These are phyloP conservation scores for Ceratocystis ficicola DNA, from an alignment of 2,329 filamentous ascomycete genomes.

Conservation along the genomic window DNA sequence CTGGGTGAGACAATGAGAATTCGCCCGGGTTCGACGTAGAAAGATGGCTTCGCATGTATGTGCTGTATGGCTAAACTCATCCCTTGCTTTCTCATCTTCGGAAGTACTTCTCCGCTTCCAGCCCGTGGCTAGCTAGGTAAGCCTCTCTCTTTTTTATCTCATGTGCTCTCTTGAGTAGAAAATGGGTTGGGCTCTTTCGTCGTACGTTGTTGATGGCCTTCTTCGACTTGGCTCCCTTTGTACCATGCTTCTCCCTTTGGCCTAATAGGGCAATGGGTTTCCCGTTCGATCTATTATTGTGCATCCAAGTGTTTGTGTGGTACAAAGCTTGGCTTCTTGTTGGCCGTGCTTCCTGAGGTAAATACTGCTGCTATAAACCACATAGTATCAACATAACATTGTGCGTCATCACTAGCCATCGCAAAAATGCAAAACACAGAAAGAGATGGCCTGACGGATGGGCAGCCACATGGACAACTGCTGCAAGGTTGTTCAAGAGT, in stretches of 20 bases:
- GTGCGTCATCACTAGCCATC: no score
- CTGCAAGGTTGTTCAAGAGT: no score
- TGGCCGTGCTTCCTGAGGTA: no score
- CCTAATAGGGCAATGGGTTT: background rate
- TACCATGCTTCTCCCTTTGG: background rate
- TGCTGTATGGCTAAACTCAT: background rate
- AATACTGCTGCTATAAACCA: no score
- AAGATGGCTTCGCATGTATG: background rate
- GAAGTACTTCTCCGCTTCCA: background rate
- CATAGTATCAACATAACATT: no score
- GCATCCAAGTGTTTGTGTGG: background rate
- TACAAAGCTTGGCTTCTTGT: background rate
- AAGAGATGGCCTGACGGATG: no score
- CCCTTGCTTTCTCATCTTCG: background rate
- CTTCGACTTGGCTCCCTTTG: background rate
- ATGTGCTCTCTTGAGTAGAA: background rate
- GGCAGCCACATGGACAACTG: no score
- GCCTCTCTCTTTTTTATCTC: background rate
- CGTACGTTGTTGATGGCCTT: background rate
- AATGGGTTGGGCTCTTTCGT: background rate
- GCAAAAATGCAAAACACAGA: no score
- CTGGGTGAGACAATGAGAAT: background rate
- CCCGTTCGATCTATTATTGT: background rate
- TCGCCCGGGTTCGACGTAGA: background rate
- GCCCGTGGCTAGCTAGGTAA: no score